Base-by-base conservation (phyloP, 805 yeast genomes). In the Ascoidea rubescens region DNA sequence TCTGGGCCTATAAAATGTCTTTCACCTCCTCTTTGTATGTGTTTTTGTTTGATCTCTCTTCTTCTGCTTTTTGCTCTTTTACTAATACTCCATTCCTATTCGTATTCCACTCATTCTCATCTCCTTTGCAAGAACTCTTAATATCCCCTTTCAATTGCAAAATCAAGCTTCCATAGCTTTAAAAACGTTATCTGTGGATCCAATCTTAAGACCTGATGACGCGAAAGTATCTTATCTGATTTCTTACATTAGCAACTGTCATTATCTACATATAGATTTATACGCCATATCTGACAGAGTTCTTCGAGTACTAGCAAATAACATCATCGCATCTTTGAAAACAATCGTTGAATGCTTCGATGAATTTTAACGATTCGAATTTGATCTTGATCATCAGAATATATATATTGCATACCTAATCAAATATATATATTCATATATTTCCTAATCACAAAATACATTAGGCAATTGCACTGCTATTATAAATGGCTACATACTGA, bases 311-410 rank as follows among this genome's bases (percentile, higher is more conserved):
- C 37, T 45, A 21, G 42, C 47, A 6, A 51, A 51, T 21, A 51
- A 48, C 14, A 28, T 51, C 6, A 28, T 51, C 5, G 53, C 48
- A 45, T 48, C 31, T n/a, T 44, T 51, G 2, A 51, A 51, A 46
- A 8, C 49, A 21, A 51, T 50, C 12, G 44, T 51, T 17, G 53
- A 51, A 33, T 50, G 50, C 6, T 21, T 51, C 1, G 53, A 51
- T 43, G 48, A 51, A n/a, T 51, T 51, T 33, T n/a, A 12, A 12
- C 43, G 1, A 28, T 5, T 17, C 8, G 32, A 7, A 21, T 17
- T 21, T n/a, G 21, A 45, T 45, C 8, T 10, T n/a, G 17, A 5
- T 12, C 17, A 45, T 45, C 47, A 16, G 4, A 21, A 21, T 21
- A 21, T 21, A 21, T 21, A 21, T 21, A 21, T 21, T 21, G 28